Conservation (phyloP, 2,329 filamentous ascomycete species). For the Fusarium sp. region DNA sequence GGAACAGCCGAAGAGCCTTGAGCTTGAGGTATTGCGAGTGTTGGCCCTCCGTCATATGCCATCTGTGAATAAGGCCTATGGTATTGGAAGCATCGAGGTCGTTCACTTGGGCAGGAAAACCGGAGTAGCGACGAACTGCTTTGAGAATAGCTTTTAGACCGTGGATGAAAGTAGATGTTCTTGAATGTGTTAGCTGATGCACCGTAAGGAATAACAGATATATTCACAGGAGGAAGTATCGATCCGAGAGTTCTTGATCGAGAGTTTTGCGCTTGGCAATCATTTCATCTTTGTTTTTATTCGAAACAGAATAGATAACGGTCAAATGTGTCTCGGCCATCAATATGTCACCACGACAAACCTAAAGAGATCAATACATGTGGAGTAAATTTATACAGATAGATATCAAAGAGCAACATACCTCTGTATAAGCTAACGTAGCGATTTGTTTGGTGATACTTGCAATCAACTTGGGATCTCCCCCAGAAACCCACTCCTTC, state of each 20-base stretch:
- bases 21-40: slow-evolving; percentile 6
- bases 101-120: rapidly evolving
- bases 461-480: not conserved
- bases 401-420: not conserved
- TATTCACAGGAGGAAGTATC: slow-evolving; percentile 17
- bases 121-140: not conserved
- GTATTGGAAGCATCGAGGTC: not conserved
- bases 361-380: not conserved
- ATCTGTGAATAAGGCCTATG: not conserved
- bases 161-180: slow-evolving; percentile 8
- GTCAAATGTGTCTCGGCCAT: slow-evolving; percentile 21
- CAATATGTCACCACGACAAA: slow-evolving; percentile 9
- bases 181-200: rapidly evolving
- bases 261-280: not conserved
- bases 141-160: slow-evolving; percentile 9
- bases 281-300: rapidly evolving
- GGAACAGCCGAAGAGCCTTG: slow-evolving; percentile 20
- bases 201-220: rapidly evolving
- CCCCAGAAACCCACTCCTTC: slow-evolving; percentile 6
- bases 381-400: rapidly evolving
- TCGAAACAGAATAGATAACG: slow-evolving; percentile 7
- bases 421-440: slow-evolving; percentile 25
- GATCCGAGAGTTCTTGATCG: slow-evolving; percentile 14
- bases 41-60: not conserved
- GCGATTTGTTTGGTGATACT: slow-evolving; percentile 11